Base-by-base conservation (phyloP, 1,139 yeast species). In the Entelexis paramagnoliae region DNA sequence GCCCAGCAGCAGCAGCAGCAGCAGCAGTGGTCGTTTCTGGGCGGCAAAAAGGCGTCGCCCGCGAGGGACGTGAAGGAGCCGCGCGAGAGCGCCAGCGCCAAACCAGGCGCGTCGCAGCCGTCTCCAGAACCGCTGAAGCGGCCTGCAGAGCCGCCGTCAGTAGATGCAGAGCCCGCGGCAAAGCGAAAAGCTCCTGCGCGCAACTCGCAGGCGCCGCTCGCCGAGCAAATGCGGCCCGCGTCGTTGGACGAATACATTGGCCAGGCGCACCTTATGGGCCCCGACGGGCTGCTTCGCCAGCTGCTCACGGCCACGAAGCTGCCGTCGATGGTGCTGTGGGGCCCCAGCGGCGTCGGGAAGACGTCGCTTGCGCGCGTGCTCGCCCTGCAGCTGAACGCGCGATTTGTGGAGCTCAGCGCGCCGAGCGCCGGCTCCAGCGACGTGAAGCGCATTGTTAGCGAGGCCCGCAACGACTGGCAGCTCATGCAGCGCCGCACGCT, bases 251-350 rank as follows among this genome's bases (percentile, higher is more conserved):
- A 87, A 26, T 91, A 83, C 61, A 77, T 81, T 48, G 99, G 99
- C 0, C 97, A 91, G 65, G 78, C 78, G 50, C 89, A 86, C 64
- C 68, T 91, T 16, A 78, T 91, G 1, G 95, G 94, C 0, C 72
- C 75, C 8, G 70, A 76, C 19, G 97, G 96, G 0, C 68, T 87
- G 0, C 67, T 93, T 16, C 72, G 85, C 42, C 80, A 82, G 46
- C 81, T 86, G 51, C 32, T 49, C 9, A 39, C 39, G 17, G 28
- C 35, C 4, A 30, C 36, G 1, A 36, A 40, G 10, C 62, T 70
- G 2, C 97, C 97, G 0, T 88, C 96, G 0, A 77, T 91, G 71
- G 79, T 91, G 7, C 70, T 91, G 14, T 91, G 97, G 97, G 99
- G 99, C 0, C 85, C 85, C 1, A 95, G 96, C 0, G 97, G 97